A percentile compares a stretch with the other conserved stretches of the same genome.
Evolutionary conservation across 257 asterid species (phyloP).

Genomic region (Solanum neorickii): DNA sequence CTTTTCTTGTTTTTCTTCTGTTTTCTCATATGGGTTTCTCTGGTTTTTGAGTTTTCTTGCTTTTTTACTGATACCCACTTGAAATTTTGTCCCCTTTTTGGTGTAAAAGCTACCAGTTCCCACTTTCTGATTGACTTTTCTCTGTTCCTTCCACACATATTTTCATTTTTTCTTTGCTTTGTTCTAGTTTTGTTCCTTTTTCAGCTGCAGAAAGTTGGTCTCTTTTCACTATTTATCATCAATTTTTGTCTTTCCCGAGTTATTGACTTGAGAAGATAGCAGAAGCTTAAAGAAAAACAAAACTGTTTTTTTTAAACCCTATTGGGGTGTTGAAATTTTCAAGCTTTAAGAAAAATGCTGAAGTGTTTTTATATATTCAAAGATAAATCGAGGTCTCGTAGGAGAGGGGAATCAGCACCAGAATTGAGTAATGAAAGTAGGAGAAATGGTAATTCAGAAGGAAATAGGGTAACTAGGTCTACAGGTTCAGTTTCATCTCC

Average conservation of each 20-base stretch:
- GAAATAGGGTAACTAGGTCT: slow-evolving; percentile 36
- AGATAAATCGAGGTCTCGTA: slow-evolving; percentile 26
- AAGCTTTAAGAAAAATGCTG: slow-evolving; percentile 27
- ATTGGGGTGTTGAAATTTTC: neutral
- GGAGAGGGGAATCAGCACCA: slow-evolving; percentile 44
- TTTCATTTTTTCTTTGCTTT: neutral
- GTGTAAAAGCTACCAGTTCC: neutral
- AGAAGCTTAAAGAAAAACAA: neutral
- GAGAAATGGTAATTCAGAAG: slow-evolving; percentile 10
- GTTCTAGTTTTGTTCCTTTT: neutral
- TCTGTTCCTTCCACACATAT: neutral
- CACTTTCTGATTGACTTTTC: neutral
- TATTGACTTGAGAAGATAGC: neutral
- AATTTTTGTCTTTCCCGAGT: neutral
- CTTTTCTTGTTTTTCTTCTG: neutral
- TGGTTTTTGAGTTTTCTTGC: neutral
- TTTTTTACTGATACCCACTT: neutral
- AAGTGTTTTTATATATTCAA: slow-evolving; percentile 49
- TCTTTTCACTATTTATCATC: neutral
- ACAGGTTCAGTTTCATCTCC: slow-evolving; percentile 53
- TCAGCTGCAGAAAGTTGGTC: neutral
- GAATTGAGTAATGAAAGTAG: slow-evolving; percentile 27
- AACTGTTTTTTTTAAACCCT: neutral
- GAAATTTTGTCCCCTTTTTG: neutral
- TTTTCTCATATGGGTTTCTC: neutral